Evolutionary conservation across 163 green algal species (phyloP), one percentile per base, ranked within the genome.

Genomic region (Volvox carteri): DNA sequence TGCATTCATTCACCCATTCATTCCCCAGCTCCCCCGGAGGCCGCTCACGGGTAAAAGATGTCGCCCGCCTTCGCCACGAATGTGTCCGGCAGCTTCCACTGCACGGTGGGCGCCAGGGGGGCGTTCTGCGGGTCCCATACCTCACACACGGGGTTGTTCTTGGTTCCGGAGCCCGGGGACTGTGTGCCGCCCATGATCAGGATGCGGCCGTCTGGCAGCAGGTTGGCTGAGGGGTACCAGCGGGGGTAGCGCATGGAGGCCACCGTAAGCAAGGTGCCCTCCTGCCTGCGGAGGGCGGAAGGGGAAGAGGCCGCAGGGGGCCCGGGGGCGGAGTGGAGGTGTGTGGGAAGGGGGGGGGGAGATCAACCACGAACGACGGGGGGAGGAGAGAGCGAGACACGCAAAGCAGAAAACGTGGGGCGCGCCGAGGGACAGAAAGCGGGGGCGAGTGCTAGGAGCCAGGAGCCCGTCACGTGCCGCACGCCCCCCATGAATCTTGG

Each of bases 121-220:
- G 68, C 48, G 72, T 90, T 52, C 54, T 78, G 25, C 30, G 84
- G 89, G 84, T 92, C 84, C 89, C 89, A 93, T 12, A 93, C 65
- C 77, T 93, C 90, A n/a, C 87, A 92, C 35, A 85, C 80, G 21
- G 76, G 78, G 78, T 92, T 92, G 50, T 70, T 72, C 11, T 21
- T 52, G n/a, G 90, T 91, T 30, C 90, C 90, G 28, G 80, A 81
- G 21, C 90, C 90, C 14, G 89, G 83, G 0, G 56, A 39, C 48
- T 90, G 84, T 4, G 87, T 92, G 58, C 90, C 90, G 44, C 90
- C 90, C 90, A 91, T 90, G 46, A 93, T 91, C 41, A 90, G 48
- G 25, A 93, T 85, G 42, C 90, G 56, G 33, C 52, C 44, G 78
- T 91, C 68, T 35, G 90, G 87, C 46, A 93, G 87, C 77, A 92